Evolutionary conservation across 176 grass and related monocot species (phyloP).

Genomic region (Carex scoparia): DNA sequence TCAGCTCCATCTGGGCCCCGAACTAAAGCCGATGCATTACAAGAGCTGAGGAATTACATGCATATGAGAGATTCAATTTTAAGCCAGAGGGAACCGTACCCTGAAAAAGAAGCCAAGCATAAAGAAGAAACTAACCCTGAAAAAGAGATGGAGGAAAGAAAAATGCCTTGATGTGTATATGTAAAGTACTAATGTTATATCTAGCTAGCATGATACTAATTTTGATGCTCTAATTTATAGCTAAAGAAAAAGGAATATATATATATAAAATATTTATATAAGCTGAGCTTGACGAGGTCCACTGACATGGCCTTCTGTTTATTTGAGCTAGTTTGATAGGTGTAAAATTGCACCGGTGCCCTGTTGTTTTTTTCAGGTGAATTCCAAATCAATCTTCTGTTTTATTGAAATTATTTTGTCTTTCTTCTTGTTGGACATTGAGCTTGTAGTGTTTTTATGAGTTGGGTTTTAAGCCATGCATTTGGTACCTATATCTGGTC

Average conservation of each 20-base stretch:
- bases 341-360: not conserved
- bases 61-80: conserved; percentile 47
- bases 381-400: conserved; percentile 9
- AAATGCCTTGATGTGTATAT: conserved; percentile 40
- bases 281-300: not conserved
- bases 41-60: conserved; percentile 64
- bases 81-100: conserved; percentile 7
- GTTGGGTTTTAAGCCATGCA: not conserved
- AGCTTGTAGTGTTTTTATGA: not conserved
- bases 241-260: conserved; percentile 14
- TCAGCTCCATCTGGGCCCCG: conserved; percentile 25
- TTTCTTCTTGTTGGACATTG: not conserved
- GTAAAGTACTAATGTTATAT: conserved; percentile 33
- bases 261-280: conserved; percentile 14
- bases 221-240: conserved; percentile 11
- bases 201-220: conserved; percentile 20
- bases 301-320: not conserved
- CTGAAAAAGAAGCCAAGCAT: conserved; percentile 18
- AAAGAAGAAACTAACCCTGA: conserved; percentile 25
- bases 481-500: not conserved
- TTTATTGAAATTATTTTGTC: not conserved
- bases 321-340: not conserved
- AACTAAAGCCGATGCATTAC: conserved; percentile 46
- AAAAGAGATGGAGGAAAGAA: conserved; percentile 18
- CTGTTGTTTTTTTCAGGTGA: not conserved